Base-by-base conservation (phyloP, 2,329 filamentous ascomycete genomes). In the Teratosphaeria nubilosa region DNA sequence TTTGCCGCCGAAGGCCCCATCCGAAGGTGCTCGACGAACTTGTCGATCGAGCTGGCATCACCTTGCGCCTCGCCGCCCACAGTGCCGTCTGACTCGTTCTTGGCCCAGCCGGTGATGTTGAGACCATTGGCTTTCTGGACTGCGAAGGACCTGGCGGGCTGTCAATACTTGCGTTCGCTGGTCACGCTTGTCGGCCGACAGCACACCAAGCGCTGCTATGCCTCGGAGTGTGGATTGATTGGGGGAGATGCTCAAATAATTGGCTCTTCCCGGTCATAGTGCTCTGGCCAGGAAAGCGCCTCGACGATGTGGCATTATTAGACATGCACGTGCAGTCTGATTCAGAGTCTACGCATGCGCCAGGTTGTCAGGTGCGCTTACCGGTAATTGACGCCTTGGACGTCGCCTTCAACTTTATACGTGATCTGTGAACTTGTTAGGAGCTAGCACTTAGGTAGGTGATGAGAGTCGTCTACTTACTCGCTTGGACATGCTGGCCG, bases 11-110 rank as follows among this genome's bases (percentile, higher is more conserved):
- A 76, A 0, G 91, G 91, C 0, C 92, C 92, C 56, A 83, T 80
- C 67, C 90, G 81, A 53, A 96, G 76, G 62, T 90, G 85, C 64
- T 86, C 83, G 37, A 95, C 75, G 63, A 96, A 87, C 57, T 84
- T 81, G 56, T 84, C 74, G 27, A 97, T 71, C 2, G 80, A 74
- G 0, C 83, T 80, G 1, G 85, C 79, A 1, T 82, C 78, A 31
- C 90, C 91, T 71, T 97, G 92, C 5, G 86, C 91, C 75, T 96
- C 91, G 27, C 92, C 92, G 69, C 90, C 84, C 53, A 97, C 77
- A 41, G 70, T 74, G 50, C 77, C 77, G 61, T 79, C 76, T 11
- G 70, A 72, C 5, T 69, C 73, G 62, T 80, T 80, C 56, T 72
- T 72, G 5, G 79, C 77, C 56, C 68, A 75, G 52, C 77, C 77